These are phyloP conservation scores for Hypoxylon rickii DNA, from an alignment of 495 filamentous ascomycete genomes.

Conservation along the genomic window DNA sequence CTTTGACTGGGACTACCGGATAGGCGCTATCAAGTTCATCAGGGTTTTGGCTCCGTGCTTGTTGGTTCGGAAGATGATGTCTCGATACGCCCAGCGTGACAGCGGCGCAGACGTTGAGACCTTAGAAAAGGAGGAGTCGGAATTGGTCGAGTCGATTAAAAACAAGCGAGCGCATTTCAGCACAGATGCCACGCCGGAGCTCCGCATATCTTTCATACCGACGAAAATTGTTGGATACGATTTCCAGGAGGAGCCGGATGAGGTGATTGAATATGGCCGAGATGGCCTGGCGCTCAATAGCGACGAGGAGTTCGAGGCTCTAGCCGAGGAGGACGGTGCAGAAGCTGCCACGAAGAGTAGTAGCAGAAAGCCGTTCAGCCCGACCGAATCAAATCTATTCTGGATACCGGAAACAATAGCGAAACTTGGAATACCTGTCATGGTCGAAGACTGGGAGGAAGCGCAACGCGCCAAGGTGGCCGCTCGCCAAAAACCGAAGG, in stretches of 20 bases:
- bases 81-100: constrained; percentile 36
- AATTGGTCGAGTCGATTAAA: constrained; percentile 64
- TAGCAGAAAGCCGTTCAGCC: constrained; percentile 61
- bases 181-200: constrained; percentile 74
- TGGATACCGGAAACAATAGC: constrained; percentile 80
- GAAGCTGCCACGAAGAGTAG: constrained; percentile 32
- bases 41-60: constrained; percentile 79
- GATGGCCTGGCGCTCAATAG: constrained; percentile 56
- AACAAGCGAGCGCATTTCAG: constrained; percentile 68
- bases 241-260: constrained; percentile 68
- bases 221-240: constrained; percentile 77
- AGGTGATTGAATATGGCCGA: constrained; percentile 53
- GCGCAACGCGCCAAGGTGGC: constrained; percentile 54
- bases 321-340: constrained; percentile 48
- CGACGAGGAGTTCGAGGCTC: constrained; percentile 60
- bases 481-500: constrained; percentile 34
- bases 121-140: constrained; percentile 48
- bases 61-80: constrained; percentile 65
- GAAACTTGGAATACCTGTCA: constrained; percentile 69
- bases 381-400: constrained; percentile 67
- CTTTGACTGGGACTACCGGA: constrained; percentile 82
- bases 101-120: constrained; percentile 44
- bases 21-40: constrained; percentile 84
- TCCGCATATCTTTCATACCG: constrained; percentile 78
- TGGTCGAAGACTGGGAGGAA: constrained; percentile 79